Evolutionary conservation across 768 basidiomycete species (phyloP), one percentile per base, ranked within the genome.

Genomic region (Pluteus cervinus): DNA sequence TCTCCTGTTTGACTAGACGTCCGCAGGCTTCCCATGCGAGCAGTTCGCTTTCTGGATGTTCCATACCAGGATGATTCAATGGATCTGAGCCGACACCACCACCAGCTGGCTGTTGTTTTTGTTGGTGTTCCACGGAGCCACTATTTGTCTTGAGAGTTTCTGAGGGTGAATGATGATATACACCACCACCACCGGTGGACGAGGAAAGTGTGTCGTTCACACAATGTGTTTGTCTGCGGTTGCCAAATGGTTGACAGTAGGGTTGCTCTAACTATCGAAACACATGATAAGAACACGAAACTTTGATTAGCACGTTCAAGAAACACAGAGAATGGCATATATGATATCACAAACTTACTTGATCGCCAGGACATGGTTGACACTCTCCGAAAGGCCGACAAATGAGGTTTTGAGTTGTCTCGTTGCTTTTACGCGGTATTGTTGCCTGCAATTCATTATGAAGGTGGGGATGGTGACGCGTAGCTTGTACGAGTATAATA

Each of bases 231-330:
- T 91, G 72, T 14, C 87, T 79, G 16, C 93, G 79, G 60, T 93
- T 93, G 36, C 93, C 93, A 54, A 91, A 94, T n/a, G 93, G 92
- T 53, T 87, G 80, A 61, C 92, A 97, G 59, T 86, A 94, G 2
- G 92, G 91, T 63, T 92, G 78, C 50, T 80, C 66, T 23, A 87
- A 65, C 90, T 93, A 38, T 36, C 33, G 17, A 26, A 40, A 18
- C 22, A 12, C 22, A 45, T 24, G 25, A 18, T 32, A 31, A 40
- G 36, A n/a, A n/a, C n/a, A n/a, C n/a, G n/a, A n/a, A n/a, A n/a
- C n/a, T 26, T 37, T 30, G 25, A 18, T 25, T 10, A n/a, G 26
- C 15, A 18, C 9, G 14, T 28, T 16, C 17, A n/a, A 34, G 34
- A 23, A 42, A 22, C 4, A 5, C 20, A 23, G 23, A 30, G 46